phyloP scores from a whole-genome alignment of 2,329 filamentous ascomycete species.

The Incumbomyces delicatus region DNA sequence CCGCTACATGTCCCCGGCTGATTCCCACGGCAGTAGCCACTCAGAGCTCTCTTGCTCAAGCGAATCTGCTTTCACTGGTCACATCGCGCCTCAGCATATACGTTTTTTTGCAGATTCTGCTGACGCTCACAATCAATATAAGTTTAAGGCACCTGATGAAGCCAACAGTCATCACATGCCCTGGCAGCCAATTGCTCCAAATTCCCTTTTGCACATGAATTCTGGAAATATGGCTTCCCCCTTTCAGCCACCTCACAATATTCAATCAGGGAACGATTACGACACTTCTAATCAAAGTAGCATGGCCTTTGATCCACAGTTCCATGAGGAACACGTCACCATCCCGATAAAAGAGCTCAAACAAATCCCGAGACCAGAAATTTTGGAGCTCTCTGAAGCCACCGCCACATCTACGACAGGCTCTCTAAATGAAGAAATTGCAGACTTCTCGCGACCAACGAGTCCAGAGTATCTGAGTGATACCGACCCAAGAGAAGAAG shows the following conservation, averaged over 20 bases:
- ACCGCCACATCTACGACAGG: background rate
- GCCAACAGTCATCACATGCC: background rate
- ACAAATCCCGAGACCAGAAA: background rate
- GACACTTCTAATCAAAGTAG: too few relatives aligned
- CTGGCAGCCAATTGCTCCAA: background rate
- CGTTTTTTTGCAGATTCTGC: conserved; percentile 1
- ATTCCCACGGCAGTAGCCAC: background rate
- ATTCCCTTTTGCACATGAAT: background rate
- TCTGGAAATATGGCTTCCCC: background rate
- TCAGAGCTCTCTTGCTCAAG: conserved; percentile 1
- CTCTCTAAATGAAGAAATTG: background rate
- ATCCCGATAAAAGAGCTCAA: background rate
- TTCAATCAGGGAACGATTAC: too few relatives aligned
- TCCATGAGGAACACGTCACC: background rate
- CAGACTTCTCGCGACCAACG: background rate
- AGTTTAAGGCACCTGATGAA: background rate
- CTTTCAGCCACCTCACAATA: background rate
- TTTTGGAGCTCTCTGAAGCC: background rate
- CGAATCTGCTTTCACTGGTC: background rate
- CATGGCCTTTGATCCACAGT: too few relatives aligned
- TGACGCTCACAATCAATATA: background rate
- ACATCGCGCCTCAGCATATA: background rate
- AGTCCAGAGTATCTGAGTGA: too few relatives aligned
- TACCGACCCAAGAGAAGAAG: background rate
- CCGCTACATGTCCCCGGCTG: background rate